phyloP scores from a whole-genome alignment of 495 filamentous ascomycete genomes.

The Jackrogersella multiformis region DNA sequence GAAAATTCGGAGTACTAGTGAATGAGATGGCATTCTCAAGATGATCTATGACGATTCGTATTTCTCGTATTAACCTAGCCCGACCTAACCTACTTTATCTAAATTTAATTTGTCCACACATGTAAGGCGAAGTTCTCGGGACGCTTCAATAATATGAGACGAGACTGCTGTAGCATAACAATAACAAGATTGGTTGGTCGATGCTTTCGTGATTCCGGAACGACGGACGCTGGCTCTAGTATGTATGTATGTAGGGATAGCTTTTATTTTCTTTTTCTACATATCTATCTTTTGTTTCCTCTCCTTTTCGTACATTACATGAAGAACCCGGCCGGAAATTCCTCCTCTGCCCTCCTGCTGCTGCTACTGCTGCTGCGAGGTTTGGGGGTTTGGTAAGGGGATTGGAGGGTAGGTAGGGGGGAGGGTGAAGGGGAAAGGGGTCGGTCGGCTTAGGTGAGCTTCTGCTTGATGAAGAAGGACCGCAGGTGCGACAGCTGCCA shows the following conservation, averaged over 20 bases:
- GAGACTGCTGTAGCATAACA: no score
- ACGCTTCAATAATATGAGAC: no score
- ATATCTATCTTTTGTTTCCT: not conserved
- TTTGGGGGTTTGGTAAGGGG: no score
- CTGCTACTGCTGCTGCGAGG: no score
- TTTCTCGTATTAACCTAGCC: no score
- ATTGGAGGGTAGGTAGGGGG: not conserved
- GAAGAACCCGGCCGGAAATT: not conserved
- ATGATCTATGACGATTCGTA: no score
- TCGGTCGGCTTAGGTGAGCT: slow-evolving; percentile 76
- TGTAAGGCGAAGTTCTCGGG: no score
- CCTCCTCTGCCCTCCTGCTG: not conserved
- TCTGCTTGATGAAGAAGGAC: slow-evolving; percentile 99
- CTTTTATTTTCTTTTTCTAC: not conserved
- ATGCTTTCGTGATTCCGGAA: no score
- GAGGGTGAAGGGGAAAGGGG: not conserved
- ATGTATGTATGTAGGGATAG: no score
- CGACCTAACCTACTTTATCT: no score
- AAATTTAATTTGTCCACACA: no score
- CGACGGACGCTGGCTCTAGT: no score
- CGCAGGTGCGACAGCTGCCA: slow-evolving; percentile 97
- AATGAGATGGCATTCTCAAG: slow-evolving; percentile 1
- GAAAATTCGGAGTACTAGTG: not conserved
- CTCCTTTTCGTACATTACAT: not conserved
- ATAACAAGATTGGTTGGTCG: not conserved